A percentile compares a stretch with the other conserved stretches of the same genome.
These are phyloP conservation scores for Trametes polyzona DNA, from an alignment of 1,284 basidiomycete genomes.

Conservation along the genomic window DNA sequence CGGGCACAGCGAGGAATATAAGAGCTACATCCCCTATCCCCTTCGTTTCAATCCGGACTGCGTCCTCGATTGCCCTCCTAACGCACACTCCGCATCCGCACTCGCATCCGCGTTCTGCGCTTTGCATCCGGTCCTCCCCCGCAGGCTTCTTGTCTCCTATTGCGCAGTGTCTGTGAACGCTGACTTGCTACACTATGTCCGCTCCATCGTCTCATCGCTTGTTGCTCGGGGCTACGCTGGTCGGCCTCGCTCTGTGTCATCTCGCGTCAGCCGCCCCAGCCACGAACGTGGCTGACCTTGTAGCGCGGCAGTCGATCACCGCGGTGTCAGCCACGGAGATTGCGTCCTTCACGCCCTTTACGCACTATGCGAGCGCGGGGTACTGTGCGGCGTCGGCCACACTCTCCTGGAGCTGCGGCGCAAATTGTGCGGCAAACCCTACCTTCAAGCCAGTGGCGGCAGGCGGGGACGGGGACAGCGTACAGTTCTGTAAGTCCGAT, in stretches of 20 bases:
- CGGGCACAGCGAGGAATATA: background rate
- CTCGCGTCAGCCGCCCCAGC: conserved; percentile 22
- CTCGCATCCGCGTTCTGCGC: conserved; percentile 2
- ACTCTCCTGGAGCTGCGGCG: conserved; percentile 61
- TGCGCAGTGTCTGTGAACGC: background rate
- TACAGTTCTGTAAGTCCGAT: conserved; percentile 50
- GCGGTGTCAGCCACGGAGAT: conserved; percentile 48
- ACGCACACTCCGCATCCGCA: background rate
- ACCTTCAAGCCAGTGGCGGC: conserved; percentile 58
- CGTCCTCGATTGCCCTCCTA: background rate
- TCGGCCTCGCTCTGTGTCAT: background rate
- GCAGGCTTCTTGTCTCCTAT: background rate
- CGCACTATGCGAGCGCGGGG: conserved; percentile 57
- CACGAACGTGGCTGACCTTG: background rate
- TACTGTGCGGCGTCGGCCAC: conserved; percentile 54
- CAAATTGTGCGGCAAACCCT: conserved; percentile 53
- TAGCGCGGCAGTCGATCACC: conserved; percentile 39
- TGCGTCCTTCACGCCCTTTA: conserved; percentile 52
- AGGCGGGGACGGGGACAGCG: conserved; percentile 58
- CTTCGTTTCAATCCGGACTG: background rate
- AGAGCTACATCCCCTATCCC: background rate
- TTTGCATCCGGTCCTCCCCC: background rate
- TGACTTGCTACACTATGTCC: background rate
- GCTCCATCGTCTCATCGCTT: background rate
- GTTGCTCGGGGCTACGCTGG: background rate